Conservation (phyloP, 768 basidiomycete species). For the Ramaria sp. region DNA sequence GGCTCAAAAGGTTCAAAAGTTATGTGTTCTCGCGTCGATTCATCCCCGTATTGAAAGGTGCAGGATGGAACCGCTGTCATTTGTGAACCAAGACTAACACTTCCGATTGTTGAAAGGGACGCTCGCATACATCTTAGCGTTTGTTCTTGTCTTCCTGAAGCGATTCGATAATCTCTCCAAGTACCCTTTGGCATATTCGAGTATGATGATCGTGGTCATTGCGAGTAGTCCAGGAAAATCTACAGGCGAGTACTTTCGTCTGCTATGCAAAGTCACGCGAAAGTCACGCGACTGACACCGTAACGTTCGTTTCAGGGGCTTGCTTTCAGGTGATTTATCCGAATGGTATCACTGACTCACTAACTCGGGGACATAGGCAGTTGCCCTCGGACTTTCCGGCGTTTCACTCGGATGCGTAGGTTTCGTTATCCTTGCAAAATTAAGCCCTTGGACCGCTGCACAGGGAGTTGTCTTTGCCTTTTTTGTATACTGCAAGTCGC, state of each 20-base stretch:
- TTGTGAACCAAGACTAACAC: background rate
- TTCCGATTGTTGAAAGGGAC: constrained; percentile 9
- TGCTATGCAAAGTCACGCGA: background rate
- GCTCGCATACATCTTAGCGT: constrained; percentile 18
- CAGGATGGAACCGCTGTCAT: background rate
- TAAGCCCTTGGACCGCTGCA: constrained; percentile 17
- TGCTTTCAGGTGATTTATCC: background rate
- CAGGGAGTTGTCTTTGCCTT: constrained; percentile 21
- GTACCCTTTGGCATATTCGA: constrained; percentile 15
- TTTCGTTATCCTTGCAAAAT: constrained; percentile 21
- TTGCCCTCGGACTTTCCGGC: constrained; percentile 12
- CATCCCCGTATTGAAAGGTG: background rate
- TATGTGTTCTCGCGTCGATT: background rate
- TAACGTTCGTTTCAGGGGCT: background rate
- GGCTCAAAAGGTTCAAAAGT: background rate
- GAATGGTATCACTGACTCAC: background rate
- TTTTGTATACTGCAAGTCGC: constrained; percentile 16
- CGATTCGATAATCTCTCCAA: constrained; percentile 14
- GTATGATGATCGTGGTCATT: constrained; percentile 17
- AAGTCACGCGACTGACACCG: no score
- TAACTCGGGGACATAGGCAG: constrained; percentile 10
- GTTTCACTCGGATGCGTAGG: constrained; percentile 15
- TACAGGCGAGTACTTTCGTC: constrained; percentile 10
- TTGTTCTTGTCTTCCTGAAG: constrained; percentile 15
- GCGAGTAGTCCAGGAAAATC: constrained; percentile 18